Evolutionary conservation across 768 basidiomycete species (phyloP).

Genomic region (Tulasnella sp.): DNA sequence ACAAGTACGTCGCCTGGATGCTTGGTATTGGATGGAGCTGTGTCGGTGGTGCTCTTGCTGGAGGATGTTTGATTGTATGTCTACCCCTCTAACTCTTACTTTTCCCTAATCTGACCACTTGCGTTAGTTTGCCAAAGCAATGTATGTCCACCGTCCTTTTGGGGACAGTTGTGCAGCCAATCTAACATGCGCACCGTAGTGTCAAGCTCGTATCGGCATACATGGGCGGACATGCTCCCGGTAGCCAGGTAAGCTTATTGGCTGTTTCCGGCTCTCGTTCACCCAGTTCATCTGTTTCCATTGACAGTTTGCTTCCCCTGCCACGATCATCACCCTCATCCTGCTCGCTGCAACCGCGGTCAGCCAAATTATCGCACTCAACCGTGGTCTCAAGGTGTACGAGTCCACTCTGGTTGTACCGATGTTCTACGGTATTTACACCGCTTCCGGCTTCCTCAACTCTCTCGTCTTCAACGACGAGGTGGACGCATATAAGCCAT

Average conservation of each 20-base stretch:
- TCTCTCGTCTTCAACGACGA: constrained; percentile 76
- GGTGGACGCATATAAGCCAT: constrained; percentile 78
- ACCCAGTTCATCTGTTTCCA: not conserved
- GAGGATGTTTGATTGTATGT: constrained; percentile 66
- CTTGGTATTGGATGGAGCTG: constrained; percentile 94
- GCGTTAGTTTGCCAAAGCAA: constrained; percentile 60
- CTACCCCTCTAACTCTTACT: not conserved
- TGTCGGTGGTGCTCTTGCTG: constrained; percentile 85
- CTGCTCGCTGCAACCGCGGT: constrained; percentile 68
- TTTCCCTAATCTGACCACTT: not conserved
- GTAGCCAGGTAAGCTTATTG: constrained; percentile 17
- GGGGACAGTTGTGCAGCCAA: not conserved
- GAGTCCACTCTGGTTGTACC: constrained; percentile 91
- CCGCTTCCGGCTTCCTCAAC: constrained; percentile 70
- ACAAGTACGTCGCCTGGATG: constrained; percentile 83
- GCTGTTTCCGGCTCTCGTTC: not conserved
- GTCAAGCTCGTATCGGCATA: constrained; percentile 76
- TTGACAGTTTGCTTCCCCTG: constrained; percentile 63
- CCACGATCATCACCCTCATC: constrained; percentile 68
- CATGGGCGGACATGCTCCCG: constrained; percentile 78
- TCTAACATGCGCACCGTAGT: constrained; percentile 40
- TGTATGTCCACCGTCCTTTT: constrained; percentile 43
- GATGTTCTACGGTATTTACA: constrained; percentile 91
- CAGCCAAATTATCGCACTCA: constrained; percentile 85
- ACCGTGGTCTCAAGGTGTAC: constrained; percentile 83